Percentiles rank a stretch among this genome's conserved stretches.
Conservation (phyloP, 345 rosid genomes). For the Firmiana major region DNA sequence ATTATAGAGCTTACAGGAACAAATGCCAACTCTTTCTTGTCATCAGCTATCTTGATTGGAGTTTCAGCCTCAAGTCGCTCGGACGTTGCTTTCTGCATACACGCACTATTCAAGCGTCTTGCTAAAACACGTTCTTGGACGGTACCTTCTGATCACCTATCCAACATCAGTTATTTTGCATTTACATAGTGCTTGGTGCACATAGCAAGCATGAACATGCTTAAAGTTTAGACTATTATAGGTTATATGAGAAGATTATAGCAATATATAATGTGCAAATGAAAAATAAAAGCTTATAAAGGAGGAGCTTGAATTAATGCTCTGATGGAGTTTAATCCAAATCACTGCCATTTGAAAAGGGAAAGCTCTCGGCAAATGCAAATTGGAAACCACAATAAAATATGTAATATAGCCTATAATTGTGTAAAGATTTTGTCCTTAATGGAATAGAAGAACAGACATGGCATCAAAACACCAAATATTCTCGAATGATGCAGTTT, state of each 20-base stretch:
- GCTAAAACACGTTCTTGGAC: conserved; percentile 38
- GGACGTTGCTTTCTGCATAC: conserved; percentile 32
- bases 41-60: conserved; percentile 30
- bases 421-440: background rate
- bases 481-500: background rate
- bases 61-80: conserved; percentile 26
- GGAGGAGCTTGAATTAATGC: background rate
- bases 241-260: background rate
- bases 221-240: background rate
- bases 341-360: background rate
- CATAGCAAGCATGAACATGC: background rate
- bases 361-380: background rate
- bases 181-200: background rate
- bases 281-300: background rate
- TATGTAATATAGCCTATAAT: background rate
- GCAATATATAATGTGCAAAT: background rate
- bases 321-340: background rate
- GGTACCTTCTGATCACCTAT: conserved; percentile 22
- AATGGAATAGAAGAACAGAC: background rate
- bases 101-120: conserved; percentile 33
- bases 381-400: background rate
- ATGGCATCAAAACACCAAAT: background rate
- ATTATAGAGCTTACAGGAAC: background rate
- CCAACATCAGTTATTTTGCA: background rate
- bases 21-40: background rate